phyloP scores from a whole-genome alignment of 805 yeast genomes.

The Schwanniomyces vanrijiae region DNA sequence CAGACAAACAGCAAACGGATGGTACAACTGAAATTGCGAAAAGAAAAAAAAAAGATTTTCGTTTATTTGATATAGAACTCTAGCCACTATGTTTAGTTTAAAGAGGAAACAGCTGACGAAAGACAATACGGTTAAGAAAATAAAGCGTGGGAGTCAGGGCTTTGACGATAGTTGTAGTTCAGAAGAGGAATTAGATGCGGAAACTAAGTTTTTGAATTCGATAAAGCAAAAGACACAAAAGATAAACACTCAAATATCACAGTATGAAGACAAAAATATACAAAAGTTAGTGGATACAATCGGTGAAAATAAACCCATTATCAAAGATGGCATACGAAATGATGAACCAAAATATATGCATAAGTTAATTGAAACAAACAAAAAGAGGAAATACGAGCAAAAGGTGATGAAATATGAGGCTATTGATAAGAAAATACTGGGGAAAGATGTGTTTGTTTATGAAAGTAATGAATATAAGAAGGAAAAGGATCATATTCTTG shows the following conservation, averaged over 20 bases:
- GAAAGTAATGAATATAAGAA: conserved; percentile 48
- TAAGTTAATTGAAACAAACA: conserved; percentile 43
- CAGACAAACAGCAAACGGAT: too few relatives aligned
- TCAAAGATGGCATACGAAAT: conserved; percentile 12
- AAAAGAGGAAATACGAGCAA: conserved; percentile 46
- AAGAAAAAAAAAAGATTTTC: not conserved
- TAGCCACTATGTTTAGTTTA: conserved; percentile 2
- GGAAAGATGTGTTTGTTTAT: conserved; percentile 43
- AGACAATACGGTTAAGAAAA: not conserved
- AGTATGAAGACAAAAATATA: conserved; percentile 4
- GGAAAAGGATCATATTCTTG: conserved; percentile 12
- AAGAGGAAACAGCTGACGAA: conserved; percentile 1
- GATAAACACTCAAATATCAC: conserved; percentile 5
- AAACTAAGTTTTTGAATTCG: conserved; percentile 4
- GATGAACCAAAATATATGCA: conserved; percentile 28
- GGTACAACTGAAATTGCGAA: not conserved
- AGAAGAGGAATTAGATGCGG: conserved; percentile 5
- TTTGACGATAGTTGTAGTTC: conserved; percentile 3
- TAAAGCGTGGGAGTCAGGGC: not conserved
- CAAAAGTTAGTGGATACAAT: not conserved
- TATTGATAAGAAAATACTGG: conserved; percentile 35
- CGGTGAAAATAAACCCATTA: conserved; percentile 14
- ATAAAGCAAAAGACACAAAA: conserved; percentile 8
- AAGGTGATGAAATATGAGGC: conserved; percentile 37
- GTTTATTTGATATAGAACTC: not conserved